Evolutionary conservation across 2,329 filamentous ascomycete genomes (phyloP).

Genomic region (Sordariomycetes sp.): DNA sequence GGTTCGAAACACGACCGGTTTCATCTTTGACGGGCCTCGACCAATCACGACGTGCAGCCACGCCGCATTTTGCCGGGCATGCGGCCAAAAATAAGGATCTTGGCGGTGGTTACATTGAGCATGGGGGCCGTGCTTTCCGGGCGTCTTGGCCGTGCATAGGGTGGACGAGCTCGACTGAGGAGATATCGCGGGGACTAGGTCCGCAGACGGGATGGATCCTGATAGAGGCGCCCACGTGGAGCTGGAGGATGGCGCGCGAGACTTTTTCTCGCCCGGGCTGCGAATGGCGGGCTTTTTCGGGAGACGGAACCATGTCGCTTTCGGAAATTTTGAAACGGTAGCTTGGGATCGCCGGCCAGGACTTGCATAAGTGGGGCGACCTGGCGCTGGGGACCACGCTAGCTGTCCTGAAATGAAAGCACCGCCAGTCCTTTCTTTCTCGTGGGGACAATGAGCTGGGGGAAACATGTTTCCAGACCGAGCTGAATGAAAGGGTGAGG

Average conservation of each 20-base stretch:
- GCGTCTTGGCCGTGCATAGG: background rate
- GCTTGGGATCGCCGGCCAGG: background rate
- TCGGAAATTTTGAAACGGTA: too few species aligned
- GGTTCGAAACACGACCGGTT: conserved; percentile 5
- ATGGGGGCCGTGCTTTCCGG: background rate
- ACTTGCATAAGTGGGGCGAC: background rate
- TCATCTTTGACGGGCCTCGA: background rate
- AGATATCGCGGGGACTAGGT: too few species aligned
- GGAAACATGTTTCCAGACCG: conserved; percentile 1
- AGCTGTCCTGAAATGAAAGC: background rate
- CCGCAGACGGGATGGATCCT: too few species aligned
- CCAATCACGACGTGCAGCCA: background rate
- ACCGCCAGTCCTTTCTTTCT: background rate
- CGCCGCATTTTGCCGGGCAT: background rate
- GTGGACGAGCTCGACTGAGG: background rate
- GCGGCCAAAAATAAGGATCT: background rate
- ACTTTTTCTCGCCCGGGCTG: too few species aligned
- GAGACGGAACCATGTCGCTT: too few species aligned
- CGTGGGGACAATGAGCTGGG: background rate
- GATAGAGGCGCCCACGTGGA: too few species aligned
- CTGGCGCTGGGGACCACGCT: background rate
- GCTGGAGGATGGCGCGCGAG: too few species aligned
- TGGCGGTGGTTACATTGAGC: background rate
- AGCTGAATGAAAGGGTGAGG: background rate
- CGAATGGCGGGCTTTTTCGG: too few species aligned